Conservation (phyloP, 2,329 filamentous ascomycete genomes). For the Colletotrichum sp. region DNA sequence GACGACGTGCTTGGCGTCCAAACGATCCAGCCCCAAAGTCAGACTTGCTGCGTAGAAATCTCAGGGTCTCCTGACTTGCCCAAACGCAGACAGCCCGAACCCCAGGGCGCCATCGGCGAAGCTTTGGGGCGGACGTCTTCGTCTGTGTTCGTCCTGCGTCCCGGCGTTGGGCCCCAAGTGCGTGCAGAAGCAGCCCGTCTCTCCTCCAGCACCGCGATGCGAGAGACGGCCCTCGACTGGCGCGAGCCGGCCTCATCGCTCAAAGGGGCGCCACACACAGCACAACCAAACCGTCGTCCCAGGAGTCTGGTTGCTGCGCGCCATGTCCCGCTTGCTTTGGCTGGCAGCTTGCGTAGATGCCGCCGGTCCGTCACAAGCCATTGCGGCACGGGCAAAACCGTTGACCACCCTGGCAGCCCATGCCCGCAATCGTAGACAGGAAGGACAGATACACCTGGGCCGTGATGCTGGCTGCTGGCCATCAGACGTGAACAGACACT, state of each 20-base stretch:
- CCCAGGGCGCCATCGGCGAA: not conserved
- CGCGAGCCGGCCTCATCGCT: not conserved
- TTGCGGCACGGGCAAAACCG: slow-evolving; percentile 15
- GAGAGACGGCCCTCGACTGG: not conserved
- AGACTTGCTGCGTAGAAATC: not conserved
- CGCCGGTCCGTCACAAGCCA: slow-evolving; percentile 17
- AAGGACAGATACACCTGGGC: not conserved
- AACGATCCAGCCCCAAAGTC: not conserved
- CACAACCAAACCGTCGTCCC: slow-evolving; percentile 2
- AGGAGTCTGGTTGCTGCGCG: slow-evolving; percentile 15
- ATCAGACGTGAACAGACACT: not conserved
- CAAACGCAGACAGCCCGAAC: not conserved
- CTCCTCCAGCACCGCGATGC: not conserved
- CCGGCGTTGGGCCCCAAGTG: not conserved
- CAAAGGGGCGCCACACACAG: not conserved
- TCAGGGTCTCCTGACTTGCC: not conserved
- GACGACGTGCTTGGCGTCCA: not conserved
- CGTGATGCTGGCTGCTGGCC: not conserved
- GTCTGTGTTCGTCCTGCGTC: not conserved
- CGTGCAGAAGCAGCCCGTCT: not conserved
- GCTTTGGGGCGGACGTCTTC: slow-evolving; percentile 15
- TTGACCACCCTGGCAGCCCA: not conserved
- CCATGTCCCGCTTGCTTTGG: not conserved
- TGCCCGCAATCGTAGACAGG: not conserved
- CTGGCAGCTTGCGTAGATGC: slow-evolving; percentile 12